A percentile compares a stretch with the other conserved stretches of the same genome.
Evolutionary conservation across 2,329 filamentous ascomycete species (phyloP).

Genomic region (Colletotrichum euphorbiae): DNA sequence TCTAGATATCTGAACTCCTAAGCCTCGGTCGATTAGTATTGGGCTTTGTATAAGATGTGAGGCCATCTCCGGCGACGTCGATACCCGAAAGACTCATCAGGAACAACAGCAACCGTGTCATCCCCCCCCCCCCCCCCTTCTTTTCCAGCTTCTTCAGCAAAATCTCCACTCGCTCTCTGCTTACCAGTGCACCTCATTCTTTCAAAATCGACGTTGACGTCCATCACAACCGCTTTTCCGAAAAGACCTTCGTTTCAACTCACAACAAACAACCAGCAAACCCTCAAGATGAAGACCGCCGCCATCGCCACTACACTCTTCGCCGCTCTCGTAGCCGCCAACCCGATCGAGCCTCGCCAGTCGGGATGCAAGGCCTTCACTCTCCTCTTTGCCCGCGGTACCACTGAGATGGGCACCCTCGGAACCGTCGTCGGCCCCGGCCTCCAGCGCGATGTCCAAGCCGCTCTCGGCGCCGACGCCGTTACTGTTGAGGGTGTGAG

Average conservation of each 20-base stretch:
- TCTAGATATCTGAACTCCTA: neutral
- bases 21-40: neutral
- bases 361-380: constrained; percentile 58
- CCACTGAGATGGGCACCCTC: constrained; percentile 64
- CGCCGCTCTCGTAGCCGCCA: constrained; percentile 43
- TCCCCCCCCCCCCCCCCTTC: too few relatives aligned
- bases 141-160: neutral
- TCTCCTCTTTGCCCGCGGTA: constrained; percentile 67
- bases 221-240: neutral
- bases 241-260: constrained; percentile 14
- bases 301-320: constrained; percentile 45
- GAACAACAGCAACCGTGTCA: neutral
- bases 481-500: constrained; percentile 65
- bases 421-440: constrained; percentile 61
- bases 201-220: neutral
- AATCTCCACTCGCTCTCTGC: constrained; percentile 1
- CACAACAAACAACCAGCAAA: neutral
- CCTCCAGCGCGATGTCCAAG: constrained; percentile 58
- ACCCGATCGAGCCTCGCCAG: constrained; percentile 34
- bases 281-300: constrained; percentile 50
- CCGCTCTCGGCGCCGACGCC: constrained; percentile 54
- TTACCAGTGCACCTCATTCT: constrained; percentile 6
- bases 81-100: neutral
- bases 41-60: constrained; percentile 22
- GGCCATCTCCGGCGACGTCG: neutral